These are phyloP conservation scores for Umbelopsis isabellina DNA, from an alignment of 192 early-diverging fungal species.

Conservation along the genomic window DNA sequence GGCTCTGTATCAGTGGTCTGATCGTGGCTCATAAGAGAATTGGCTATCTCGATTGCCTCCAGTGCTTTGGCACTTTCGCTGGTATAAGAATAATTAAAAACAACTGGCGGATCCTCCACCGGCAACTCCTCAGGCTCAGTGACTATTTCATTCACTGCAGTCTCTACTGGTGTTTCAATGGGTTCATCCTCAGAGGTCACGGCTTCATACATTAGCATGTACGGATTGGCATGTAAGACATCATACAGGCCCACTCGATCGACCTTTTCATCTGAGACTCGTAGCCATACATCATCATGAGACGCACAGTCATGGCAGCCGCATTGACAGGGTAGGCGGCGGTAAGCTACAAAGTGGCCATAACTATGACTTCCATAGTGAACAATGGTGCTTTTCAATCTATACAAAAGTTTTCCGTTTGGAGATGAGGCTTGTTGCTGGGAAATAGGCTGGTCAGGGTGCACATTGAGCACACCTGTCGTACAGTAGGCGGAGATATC, in stretches of 20 bases:
- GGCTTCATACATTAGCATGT: conserved; percentile 70
- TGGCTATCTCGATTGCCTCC: conserved; percentile 23
- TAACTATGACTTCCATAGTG: conserved; percentile 77
- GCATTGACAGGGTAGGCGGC: conserved; percentile 49
- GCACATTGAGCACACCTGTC: conserved; percentile 53
- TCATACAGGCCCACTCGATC: conserved; percentile 57
- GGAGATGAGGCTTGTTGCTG: conserved; percentile 25
- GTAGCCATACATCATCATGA: conserved; percentile 61
- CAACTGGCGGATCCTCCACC: not conserved
- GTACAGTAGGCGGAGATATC: conserved; percentile 76
- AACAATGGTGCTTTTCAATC: conserved; percentile 66
- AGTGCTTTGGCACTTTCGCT: not conserved
- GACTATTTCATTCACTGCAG: not conserved
- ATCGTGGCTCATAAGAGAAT: conserved; percentile 24
- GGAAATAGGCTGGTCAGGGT: conserved; percentile 62
- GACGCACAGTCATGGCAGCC: conserved; percentile 32
- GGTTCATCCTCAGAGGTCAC: not conserved
- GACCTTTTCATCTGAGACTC: conserved; percentile 72
- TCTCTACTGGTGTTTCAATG: not conserved
- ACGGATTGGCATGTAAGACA: conserved; percentile 73
- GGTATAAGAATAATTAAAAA: not conserved
- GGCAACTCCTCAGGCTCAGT: not conserved
- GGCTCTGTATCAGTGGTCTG: not conserved
- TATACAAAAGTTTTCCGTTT: conserved; percentile 40
- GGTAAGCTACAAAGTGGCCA: conserved; percentile 80